Base-by-base conservation (phyloP, 1,284 basidiomycete species). In the Bjerkandera adusta region DNA sequence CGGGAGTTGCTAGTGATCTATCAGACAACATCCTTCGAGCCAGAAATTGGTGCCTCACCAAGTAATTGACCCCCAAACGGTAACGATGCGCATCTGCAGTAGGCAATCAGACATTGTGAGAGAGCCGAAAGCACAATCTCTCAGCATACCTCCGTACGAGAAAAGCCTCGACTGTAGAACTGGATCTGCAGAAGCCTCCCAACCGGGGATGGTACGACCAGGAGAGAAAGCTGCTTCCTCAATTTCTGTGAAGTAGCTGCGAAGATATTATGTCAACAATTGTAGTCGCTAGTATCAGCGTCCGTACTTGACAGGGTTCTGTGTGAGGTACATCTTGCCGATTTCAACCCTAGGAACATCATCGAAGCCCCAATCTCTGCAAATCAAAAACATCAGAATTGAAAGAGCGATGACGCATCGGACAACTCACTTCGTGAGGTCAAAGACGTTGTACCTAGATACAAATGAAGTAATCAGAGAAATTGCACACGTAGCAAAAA, bases 161-260 rank as follows among this genome's bases (percentile, higher is more conserved):
- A 72, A 75, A 15, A 73, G 61, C 20, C 72, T 66, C 3, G 66
- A 62, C 49, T 73, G 72, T 32, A 75, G 63, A 12, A 73, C 69
- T 3, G 72, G 72, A 55, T 74, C 73, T 15, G 68, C 64, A 4
- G 69, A 66, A 1, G 70, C 62, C 49, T 70, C 72, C 58, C 70
- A 64, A 12, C 73, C 73, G 4, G 64, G 63, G 18, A 74, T 70
- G 43, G 84, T 68, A 63, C 96, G 91, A 0, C 88, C 85, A 0
- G 93, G 94, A 21, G 89, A 77, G 73, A 92, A 95, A 1, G 90
- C 92, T 47, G 69, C 80, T 68, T 92, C 89, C 63, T 92, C 90
- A 42, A 92, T 79, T 68, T 92, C 89, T 36, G 88, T 85, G 46
- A 89, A 90, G 68, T 89, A 91, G 71, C 52, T 53, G 34, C 13